Conservation (phyloP, 768 basidiomycete species). For the Megacollybia marginata region DNA sequence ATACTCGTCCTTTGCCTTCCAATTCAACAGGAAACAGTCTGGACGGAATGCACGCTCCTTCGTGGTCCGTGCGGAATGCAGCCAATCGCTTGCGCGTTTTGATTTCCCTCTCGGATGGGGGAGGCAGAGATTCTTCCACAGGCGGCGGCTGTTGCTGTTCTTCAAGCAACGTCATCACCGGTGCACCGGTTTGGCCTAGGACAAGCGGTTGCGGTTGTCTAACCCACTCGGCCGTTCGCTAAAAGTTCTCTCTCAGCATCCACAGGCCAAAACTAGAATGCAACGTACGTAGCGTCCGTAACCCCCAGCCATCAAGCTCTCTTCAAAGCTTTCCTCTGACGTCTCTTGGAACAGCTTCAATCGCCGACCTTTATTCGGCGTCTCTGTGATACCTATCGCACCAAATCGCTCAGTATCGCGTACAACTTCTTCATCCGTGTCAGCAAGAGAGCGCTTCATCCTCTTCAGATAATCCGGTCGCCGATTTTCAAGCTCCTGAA, state of each 20-base stretch:
- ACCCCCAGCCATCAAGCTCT: constrained; percentile 76
- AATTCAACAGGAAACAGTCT: constrained; percentile 57
- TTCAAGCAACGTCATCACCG: constrained; percentile 34
- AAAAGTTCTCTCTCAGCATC: constrained; percentile 6
- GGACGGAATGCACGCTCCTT: constrained; percentile 18
- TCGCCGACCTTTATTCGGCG: constrained; percentile 64
- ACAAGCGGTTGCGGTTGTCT: constrained; percentile 46
- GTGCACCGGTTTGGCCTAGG: constrained; percentile 31
- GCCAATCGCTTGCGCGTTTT: constrained; percentile 62
- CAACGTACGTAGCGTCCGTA: constrained; percentile 68
- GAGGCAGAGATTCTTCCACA: constrained; percentile 8
- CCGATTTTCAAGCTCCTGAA: constrained; percentile 50
- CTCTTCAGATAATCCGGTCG: constrained; percentile 71
- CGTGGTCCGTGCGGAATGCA: constrained; percentile 49
- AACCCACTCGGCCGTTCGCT: constrained; percentile 59
- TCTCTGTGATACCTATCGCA: constrained; percentile 56
- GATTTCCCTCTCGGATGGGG: constrained; percentile 51
- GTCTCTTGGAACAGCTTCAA: constrained; percentile 76
- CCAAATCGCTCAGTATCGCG: constrained; percentile 19
- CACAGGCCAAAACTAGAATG: not conserved
- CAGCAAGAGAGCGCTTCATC: constrained; percentile 38
- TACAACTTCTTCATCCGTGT: constrained; percentile 30
- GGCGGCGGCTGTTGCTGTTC: constrained; percentile 20
- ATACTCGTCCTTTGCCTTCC: constrained; percentile 62
- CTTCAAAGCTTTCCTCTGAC: constrained; percentile 78